A percentile compares a stretch with the other conserved stretches of the same genome.
Evolutionary conservation across 2,329 filamentous ascomycete genomes (phyloP).

Genomic region (Penicillium palitans): DNA sequence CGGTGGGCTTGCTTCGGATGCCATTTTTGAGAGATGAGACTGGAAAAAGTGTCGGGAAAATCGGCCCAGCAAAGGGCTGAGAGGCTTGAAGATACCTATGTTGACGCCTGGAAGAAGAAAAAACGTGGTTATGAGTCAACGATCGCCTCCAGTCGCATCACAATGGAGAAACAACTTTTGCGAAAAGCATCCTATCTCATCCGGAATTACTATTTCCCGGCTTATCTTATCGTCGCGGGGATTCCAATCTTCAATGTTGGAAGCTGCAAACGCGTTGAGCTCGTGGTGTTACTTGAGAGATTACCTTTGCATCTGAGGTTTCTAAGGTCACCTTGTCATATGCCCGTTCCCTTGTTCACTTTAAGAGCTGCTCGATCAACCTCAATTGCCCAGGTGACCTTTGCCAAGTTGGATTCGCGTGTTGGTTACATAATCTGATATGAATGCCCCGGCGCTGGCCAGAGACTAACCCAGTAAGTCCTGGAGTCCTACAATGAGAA

Average conservation of each 20-base stretch:
- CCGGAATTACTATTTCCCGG: slow-evolving; percentile 26
- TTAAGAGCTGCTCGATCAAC: not conserved
- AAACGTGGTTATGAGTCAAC: slow-evolving; percentile 6
- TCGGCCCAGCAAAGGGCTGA: slow-evolving; percentile 33
- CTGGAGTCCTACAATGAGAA: not conserved
- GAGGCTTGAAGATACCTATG: slow-evolving; percentile 33
- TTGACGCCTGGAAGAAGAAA: slow-evolving; percentile 19
- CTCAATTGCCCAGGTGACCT: not conserved
- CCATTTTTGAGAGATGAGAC: slow-evolving; percentile 29
- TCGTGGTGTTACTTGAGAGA: no score
- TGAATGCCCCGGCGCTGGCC: not conserved
- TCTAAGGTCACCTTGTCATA: no score
- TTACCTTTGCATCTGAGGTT: not conserved
- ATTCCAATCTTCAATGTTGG: not conserved
- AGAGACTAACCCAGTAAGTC: not conserved
- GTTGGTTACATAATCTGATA: slow-evolving; percentile 7
- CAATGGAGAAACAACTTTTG: slow-evolving; percentile 21
- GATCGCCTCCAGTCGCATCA: slow-evolving; percentile 8
- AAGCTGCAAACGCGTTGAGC: not conserved
- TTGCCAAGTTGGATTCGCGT: not conserved
- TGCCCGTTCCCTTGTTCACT: not conserved
- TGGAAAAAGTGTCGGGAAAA: slow-evolving; percentile 11
- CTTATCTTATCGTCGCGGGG: slow-evolving; percentile 31
- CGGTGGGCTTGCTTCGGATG: slow-evolving; percentile 20
- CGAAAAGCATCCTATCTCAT: slow-evolving; percentile 24